phyloP scores from a whole-genome alignment of 208 protist genomes.

The Acanthamoeba sp. region DNA sequence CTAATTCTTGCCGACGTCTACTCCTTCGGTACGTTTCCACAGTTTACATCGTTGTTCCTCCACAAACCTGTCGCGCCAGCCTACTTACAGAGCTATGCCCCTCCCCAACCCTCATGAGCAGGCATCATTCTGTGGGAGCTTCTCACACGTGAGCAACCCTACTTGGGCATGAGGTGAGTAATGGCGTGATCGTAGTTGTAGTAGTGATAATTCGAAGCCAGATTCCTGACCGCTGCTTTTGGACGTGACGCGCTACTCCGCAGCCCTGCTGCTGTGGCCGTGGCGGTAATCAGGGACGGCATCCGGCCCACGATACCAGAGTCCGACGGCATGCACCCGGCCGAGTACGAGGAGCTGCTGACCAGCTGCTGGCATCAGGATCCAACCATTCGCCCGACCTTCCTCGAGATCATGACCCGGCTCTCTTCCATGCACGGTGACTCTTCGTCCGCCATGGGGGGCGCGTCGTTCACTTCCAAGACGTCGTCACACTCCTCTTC shows the following conservation, averaged over 20 bases:
- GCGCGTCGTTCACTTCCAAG: neutral
- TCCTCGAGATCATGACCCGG: slow-evolving; percentile 30
- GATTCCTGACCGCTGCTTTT: neutral
- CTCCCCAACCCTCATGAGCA: too few relatives aligned
- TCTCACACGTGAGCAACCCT: slow-evolving; percentile 6
- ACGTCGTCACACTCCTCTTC: neutral
- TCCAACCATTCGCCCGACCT: neutral
- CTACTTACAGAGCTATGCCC: too few relatives aligned
- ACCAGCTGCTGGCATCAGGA: neutral
- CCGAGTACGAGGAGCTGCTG: neutral
- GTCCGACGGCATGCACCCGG: neutral
- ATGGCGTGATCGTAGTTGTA: too few relatives aligned
- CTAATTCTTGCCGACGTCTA: neutral
- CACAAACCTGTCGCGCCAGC: neutral
- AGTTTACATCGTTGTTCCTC: neutral
- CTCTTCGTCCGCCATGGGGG: neutral
- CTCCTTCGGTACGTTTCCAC: neutral
- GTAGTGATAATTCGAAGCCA: too few relatives aligned
- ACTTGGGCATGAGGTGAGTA: slow-evolving; percentile 34
- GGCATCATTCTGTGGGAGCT: slow-evolving; percentile 29
- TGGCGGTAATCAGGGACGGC: neutral
- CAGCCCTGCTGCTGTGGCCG: neutral
- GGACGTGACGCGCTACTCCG: neutral
- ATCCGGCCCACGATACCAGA: neutral
- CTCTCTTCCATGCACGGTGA: neutral